Base-by-base conservation (phyloP, 2,329 filamentous ascomycete species). In the Blastomyces emzantsi region DNA sequence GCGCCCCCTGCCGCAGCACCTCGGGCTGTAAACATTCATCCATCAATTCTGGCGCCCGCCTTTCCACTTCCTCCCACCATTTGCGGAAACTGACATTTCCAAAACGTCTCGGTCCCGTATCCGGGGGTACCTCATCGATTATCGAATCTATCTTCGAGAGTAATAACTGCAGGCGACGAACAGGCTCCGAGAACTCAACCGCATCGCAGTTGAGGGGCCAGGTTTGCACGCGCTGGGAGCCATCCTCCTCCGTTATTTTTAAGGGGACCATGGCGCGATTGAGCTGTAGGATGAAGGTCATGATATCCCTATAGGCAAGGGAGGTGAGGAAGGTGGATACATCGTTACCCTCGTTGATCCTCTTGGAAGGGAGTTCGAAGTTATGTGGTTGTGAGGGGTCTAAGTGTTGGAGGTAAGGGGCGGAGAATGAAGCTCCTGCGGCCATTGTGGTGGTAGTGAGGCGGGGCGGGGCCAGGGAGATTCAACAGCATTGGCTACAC, bases 71-170 rank as follows among this genome's bases (percentile, higher is more conserved):
- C 58, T 83, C 79, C 73, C 88, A 84, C 93, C 94, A 99, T 68
- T 81, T 90, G 39, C 92, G 83, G 75, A 96, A 99, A 70, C 90
- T 93, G 56, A 90, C 80, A 73, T 99, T 99, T 43, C 94, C 94
- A 73, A 97, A 99, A 66, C 94, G 83, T 62, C 93, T 83, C 22
- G 93, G 92, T 17, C 92, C 92, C 7, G 86, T 85, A 70, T 95
- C 89, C 0, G 93, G 93, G 1, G 92, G 93, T 0, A 87, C 89
- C 71, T 92, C 86, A 19, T 88, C 84, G 60, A 96, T 85, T 60
- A 95, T 82, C 9, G 77, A 77, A 61, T 85, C 83, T 17, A 95
- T 79, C 59, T 80, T 83, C 6, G 80, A 76, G 19, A 97, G 77
- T 45, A 99, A 79, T 11, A 79, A 73, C 73, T 87, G 86, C 25